Evolutionary conservation across 495 filamentous ascomycete genomes (phyloP), one percentile per base, ranked within the genome.

Genomic region (Lophiostoma macrostomum): DNA sequence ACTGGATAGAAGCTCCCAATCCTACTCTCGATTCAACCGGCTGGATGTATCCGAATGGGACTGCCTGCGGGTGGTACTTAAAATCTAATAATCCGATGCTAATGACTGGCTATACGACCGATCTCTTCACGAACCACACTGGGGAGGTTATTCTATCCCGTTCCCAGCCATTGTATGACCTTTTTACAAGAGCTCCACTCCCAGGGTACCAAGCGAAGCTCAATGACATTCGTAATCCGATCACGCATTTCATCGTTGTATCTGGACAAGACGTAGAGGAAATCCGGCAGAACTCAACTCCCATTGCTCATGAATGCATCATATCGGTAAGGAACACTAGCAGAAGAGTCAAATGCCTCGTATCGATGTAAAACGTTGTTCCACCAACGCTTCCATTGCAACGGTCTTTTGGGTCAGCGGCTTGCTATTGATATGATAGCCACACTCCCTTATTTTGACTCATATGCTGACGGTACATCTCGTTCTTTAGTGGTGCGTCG

Each of bases 51-150:
- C 53, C 53, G 38, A 51, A 57, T 50, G 44, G 44, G 20, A 50
- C 53, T 18, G 23, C 37, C 16, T 57, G 53, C 31, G 53, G 53
- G 28, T 57, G 35, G 30, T 57, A 35, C 19, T 31, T 57, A 12
- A 57, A 39, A 44, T 10, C 37, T 5, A 23, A 38, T 29, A 20
- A 48, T 16, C 41, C 52, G 14, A 25, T 56, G 23, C 41, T 57
- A 14, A 42, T 57, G 44, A 51, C 25, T 38, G 53, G 53, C 14
- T 51, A 50, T 38, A 43, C 31, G 18, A 38, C 29, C 38, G 53
- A 48, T 25, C n/a, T 28, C 29, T 22, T 14, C 20, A 48, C 32
- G 14, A 43, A 35, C 20, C 22, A 50, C 34, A 24, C 53, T n/a
- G 53, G 53, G 24, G 53, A 57, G 38, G 37, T 49, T 29, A 22